Base-by-base conservation (phyloP, 306 rosid genomes). In the Abrus pulchellus region DNA sequence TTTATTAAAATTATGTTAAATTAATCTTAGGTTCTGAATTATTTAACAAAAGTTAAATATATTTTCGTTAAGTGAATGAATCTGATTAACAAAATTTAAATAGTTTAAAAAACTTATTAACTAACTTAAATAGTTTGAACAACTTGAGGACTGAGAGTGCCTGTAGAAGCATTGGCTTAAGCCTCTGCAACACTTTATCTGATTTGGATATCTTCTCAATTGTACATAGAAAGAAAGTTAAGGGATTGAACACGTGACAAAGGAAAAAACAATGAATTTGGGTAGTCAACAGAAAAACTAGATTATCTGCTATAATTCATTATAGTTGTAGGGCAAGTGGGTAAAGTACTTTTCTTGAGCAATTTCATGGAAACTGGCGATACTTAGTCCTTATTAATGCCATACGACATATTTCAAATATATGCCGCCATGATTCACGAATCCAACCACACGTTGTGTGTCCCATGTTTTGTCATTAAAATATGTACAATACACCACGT, bases 371-470 rank as follows among this genome's bases (percentile, higher is more conserved):
- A 47, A 76, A 47, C 67, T 43, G 13, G 33, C 67, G 6, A 8
- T 12, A 57, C 3, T 28, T 13, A 20, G 33, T 12, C 59, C 2
- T 30, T 36, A 36, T 4, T 72, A 8, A 27, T 40, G 40, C 20
- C 55, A 3, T 27, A 38, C 27, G 29, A 40, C 78, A 52, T 11
- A 27, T 74, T 43, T 74, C 56, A 11, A 43, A 7, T 4, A n/a
- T 29, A 28, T 43, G 77, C 82, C 13, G 52, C 34, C 70, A 30
- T 70, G 61, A 65, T 53, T 71, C 55, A 34, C 64, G 64, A 77
- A 62, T 43, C 68, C 27, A 69, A 40, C n/a, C 30, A 49, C 10
- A 75, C 72, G 45, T 66, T 49, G 52, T 82, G 44, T 61, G 30
- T 29, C 49, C 62, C 70, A 47, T 72, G 55, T 9, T 77, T 36